A percentile compares a stretch with the other conserved stretches of the same genome.
These are phyloP conservation scores for Chalciporus pseudorubinellus DNA, from an alignment of 768 basidiomycete genomes.

Conservation along the genomic window DNA sequence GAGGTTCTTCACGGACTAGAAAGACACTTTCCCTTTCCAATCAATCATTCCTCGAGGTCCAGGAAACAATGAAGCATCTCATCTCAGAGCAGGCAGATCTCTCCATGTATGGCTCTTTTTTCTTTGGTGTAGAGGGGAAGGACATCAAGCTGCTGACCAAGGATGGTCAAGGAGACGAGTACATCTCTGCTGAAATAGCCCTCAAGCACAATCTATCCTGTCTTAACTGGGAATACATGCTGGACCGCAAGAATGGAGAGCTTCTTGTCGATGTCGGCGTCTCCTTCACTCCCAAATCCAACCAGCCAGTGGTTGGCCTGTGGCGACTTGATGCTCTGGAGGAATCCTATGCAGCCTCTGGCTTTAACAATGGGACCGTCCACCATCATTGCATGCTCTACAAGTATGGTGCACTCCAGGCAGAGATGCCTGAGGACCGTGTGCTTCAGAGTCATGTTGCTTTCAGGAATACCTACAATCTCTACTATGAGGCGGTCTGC, in stretches of 20 bases:
- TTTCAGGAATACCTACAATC: conserved; percentile 18
- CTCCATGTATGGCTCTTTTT: too few species aligned
- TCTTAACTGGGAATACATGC: conserved; percentile 9
- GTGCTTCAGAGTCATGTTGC: conserved; percentile 4
- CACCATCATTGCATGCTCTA: conserved; percentile 10
- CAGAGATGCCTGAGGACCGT: conserved; percentile 11
- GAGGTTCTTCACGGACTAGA: neutral
- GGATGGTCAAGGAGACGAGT: neutral
- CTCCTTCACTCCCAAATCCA: too few species aligned
- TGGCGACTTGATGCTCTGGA: conserved; percentile 9
- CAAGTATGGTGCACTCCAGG: conserved; percentile 15
- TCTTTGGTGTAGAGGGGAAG: too few species aligned
- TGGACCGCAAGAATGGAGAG: neutral
- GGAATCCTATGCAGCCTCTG: conserved; percentile 9
- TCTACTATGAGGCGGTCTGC: conserved; percentile 10
- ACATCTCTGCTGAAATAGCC: neutral
- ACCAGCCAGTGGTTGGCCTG: neutral
- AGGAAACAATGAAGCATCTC: too few species aligned
- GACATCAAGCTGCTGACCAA: too few species aligned
- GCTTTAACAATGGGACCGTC: neutral
- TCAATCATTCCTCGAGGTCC: neutral
- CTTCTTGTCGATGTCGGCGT: neutral
- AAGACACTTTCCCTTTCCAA: neutral
- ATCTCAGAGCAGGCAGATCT: too few species aligned
- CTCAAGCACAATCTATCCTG: neutral